Base-by-base conservation (phyloP, 2,329 filamentous ascomycete genomes). In the Fusarium sp. region DNA sequence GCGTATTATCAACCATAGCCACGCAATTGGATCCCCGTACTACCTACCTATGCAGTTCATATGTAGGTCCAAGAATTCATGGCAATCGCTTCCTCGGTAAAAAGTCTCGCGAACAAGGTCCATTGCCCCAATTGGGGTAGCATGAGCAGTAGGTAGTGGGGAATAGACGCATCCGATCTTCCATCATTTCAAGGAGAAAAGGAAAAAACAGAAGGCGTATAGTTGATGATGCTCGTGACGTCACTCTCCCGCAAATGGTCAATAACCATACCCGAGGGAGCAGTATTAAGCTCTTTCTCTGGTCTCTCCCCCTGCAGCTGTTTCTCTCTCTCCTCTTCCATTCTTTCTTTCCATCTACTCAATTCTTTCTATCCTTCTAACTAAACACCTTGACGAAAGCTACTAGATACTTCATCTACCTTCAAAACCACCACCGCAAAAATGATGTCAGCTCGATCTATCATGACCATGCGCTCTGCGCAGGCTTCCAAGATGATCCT, bases 381-480 rank as follows among this genome's bases (percentile, higher is more conserved):
- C 24, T 24, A 24, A 53, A 9, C 18, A 32, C 41, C 7, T 20
- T 18, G 22, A 32, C 18, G 7, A 14, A 44, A 32, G 37, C 29
- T 55, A 27, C 22, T 13, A 12, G 10, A 8, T 30, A 34, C 22
- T 27, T 24, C 24, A 25, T 37, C 10, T 18, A 51, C 20, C 47
- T 51, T 32, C 18, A n/a, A 10, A 53, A 53, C n/a, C 20, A 53
- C 24, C 3, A 42, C 24, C 24, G 30, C 29, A 40, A 72, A 57
- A 12, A 76, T 75, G 69, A 72, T 76, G 69, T 75, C 73, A 63
- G 57, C 69, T 41, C 47, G 67, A 41, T 55, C 71, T 13, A 57
- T 73, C 32, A 47, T 65, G 75, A 67, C 69, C 29, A 46, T 78
- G 56, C 76, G 77, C 54, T 60, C 68, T 49, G 65, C 72, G 24